Evolutionary conservation across 2,329 filamentous ascomycete genomes (phyloP).

Genomic region (Aureobasidium sp.): DNA sequence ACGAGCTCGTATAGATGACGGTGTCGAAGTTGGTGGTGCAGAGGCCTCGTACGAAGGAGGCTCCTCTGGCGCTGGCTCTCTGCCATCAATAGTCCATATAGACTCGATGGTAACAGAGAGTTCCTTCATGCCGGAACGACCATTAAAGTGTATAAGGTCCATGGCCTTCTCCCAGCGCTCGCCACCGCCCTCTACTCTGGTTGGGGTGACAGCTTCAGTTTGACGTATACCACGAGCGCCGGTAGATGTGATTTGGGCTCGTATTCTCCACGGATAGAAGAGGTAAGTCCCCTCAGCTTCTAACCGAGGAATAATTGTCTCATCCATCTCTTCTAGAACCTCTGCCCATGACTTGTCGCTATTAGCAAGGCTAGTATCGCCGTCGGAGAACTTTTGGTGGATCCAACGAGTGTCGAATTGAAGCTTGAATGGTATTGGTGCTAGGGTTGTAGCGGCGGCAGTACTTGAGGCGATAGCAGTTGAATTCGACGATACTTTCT

Average conservation of each 20-base stretch:
- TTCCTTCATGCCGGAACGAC: background rate
- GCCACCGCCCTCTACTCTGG: background rate
- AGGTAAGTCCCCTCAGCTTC: too few species aligned
- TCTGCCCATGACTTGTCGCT: too few species aligned
- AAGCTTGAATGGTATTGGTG: too few species aligned
- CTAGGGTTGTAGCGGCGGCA: too few species aligned
- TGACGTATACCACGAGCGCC: background rate
- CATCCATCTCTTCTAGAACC: too few species aligned
- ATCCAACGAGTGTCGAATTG: too few species aligned
- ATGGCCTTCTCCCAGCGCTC: background rate
- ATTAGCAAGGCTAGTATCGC: too few species aligned
- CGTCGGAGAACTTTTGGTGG: too few species aligned
- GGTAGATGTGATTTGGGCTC: background rate
- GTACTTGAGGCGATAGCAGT: too few species aligned
- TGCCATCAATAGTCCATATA: background rate
- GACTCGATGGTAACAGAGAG: background rate
- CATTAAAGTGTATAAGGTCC: background rate
- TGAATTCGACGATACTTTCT: too few species aligned
- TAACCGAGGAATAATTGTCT: too few species aligned
- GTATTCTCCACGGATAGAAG: background rate
- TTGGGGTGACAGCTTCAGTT: background rate
- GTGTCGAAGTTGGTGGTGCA: background rate
- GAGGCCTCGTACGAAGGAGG: background rate
- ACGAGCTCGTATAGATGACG: background rate
- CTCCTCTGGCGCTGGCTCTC: background rate